Base-by-base conservation (phyloP, 1,139 yeast species). In the Blastobotrys indianensis region DNA sequence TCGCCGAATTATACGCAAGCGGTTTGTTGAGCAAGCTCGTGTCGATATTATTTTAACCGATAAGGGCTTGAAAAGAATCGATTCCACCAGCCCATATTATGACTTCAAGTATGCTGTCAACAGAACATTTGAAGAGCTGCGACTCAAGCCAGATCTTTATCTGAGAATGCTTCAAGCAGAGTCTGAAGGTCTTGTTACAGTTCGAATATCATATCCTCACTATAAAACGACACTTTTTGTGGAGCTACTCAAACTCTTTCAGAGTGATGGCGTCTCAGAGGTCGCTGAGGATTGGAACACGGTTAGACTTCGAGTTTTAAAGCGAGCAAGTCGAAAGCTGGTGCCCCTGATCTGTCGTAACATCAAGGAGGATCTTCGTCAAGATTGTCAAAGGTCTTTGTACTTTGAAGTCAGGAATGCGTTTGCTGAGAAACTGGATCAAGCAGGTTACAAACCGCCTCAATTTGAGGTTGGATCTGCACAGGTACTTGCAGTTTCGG, bases 101-200 rank as follows among this genome's bases (percentile, higher is more conserved):
- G 96, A 87, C 59, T 82, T 94, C 68, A 94, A 92, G 63, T 94
- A 92, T 64, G 95, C 96, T 13, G 76, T 80, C 46, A 85, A 87
- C 64, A 76, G 94, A 59, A 74, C 86, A 1, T 82, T 92, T 9
- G 75, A 76, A 9, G 92, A 88, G 50, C 76, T 94, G 57, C 76
- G 79, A 3, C 73, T 72, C 38, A 74, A 79, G 44, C 97, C 98
- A 0, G 95, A 87, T 58, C 70, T 84, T 28, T 85, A 85, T 54
- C 72, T 94, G 58, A 77, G 94, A 59, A 92, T 92, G 95, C 69
- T 90, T 44, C 90, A 85, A 60, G 98, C 98, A 1, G 98, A 92
- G 62, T 66, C 64, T 57, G 77, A 68, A 76, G 95, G 68, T 63
- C 63, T 77, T 43, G 67, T 78, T 41, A 67, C 62, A 39, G 68